These are phyloP conservation scores for Trichoderma simmonsii DNA, from an alignment of 2,329 filamentous ascomycete genomes.

Conservation along the genomic window DNA sequence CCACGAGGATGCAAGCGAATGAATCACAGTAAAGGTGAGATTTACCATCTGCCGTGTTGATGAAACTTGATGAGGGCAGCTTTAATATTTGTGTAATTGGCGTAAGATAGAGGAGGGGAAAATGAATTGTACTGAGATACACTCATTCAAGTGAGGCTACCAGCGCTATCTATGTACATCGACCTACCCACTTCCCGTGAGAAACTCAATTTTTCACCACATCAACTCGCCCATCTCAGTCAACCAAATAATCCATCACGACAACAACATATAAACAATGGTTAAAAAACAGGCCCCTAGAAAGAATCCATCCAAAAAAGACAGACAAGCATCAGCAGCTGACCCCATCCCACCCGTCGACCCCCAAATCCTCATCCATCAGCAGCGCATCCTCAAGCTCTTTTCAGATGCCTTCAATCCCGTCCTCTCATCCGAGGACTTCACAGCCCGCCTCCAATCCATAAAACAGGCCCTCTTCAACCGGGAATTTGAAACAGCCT, in stretches of 20 bases:
- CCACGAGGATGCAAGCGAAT: neutral
- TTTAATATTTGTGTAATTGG: no score
- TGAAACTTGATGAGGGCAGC: no score
- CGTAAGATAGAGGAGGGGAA: neutral
- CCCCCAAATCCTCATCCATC: constrained; percentile 33
- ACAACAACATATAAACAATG: neutral
- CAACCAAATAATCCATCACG: neutral
- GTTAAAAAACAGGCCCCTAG: neutral
- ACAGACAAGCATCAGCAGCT: neutral
- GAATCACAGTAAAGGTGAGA: neutral
- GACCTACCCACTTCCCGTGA: neutral
- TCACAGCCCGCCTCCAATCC: constrained; percentile 64
- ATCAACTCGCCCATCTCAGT: neutral
- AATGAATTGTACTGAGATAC: neutral
- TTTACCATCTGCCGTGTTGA: no score
- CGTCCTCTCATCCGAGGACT: constrained; percentile 45
- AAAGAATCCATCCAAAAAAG: neutral
- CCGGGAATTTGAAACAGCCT: constrained; percentile 79
- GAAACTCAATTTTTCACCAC: constrained; percentile 1
- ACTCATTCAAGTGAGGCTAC: neutral
- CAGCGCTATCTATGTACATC: neutral
- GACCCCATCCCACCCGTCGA: neutral
- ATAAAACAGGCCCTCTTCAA: constrained; percentile 84
- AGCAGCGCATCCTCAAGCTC: constrained; percentile 69
- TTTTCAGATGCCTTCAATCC: constrained; percentile 64